Conservation (phyloP, 164 flowering plant genomes). For the Vitis riparia region DNA sequence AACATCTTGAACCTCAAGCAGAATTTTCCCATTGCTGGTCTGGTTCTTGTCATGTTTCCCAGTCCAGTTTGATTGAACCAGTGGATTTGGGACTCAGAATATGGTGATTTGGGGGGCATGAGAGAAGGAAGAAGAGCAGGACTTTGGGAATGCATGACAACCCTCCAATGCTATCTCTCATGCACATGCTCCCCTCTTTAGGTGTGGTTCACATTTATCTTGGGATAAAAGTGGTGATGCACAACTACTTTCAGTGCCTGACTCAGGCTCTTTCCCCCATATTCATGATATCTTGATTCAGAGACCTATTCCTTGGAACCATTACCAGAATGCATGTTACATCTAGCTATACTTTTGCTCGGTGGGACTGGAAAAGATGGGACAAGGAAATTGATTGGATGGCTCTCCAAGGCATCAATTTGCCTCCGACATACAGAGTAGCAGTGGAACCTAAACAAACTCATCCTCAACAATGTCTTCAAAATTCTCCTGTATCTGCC, state of each 20-base stretch:
- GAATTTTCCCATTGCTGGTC: slow-evolving; percentile 19
- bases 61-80: no score
- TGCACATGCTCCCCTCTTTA: no score
- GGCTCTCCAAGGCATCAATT: slow-evolving; percentile 79
- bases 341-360: slow-evolving; percentile 78
- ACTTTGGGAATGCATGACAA: no score
- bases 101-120: no score
- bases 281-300: slow-evolving; percentile 53
- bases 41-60: no score
- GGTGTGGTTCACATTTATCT: slow-evolving; percentile 75
- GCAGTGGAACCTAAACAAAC: no score
- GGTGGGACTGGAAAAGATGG: slow-evolving; percentile 94
- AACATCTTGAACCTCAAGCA: slow-evolving; percentile 44
- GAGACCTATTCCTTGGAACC: slow-evolving; percentile 75
- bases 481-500: no score
- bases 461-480: no score
- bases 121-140: no score
- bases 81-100: no score
- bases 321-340: slow-evolving; percentile 86
- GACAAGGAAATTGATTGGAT: slow-evolving; percentile 90
- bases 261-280: slow-evolving; percentile 54
- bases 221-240: slow-evolving; percentile 83
- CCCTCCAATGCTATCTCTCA: no score
- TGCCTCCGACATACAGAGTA: slow-evolving; percentile 53
- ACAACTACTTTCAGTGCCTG: slow-evolving; percentile 61